Evolutionary conservation across 129 eudicot genomes (phyloP).

Genomic region (Gnaphalium uliginosum): DNA sequence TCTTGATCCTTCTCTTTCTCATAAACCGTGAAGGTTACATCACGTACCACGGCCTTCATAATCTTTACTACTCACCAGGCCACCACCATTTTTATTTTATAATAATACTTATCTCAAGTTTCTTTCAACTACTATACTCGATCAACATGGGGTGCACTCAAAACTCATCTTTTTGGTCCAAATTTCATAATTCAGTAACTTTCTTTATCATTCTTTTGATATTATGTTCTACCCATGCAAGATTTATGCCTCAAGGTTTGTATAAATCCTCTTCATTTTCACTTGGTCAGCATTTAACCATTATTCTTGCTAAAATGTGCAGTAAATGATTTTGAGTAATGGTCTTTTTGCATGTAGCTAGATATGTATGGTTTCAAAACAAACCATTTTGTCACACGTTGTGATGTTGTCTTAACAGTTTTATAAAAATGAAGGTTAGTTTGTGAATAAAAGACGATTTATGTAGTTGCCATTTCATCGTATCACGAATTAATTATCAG

Average conservation of each 20-base stretch:
- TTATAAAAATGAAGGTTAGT: not conserved
- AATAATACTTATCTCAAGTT: not conserved
- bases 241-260: slow-evolving; percentile 22
- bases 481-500: not conserved
- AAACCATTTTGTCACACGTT: too few species aligned
- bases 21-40: slow-evolving; percentile 13
- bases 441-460: not conserved
- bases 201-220: slow-evolving; percentile 2
- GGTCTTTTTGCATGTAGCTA: not conserved
- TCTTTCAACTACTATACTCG: not conserved
- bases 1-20: slow-evolving; percentile 24
- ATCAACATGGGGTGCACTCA: slow-evolving; percentile 11
- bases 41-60: slow-evolving; percentile 2
- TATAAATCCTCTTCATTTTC: not conserved
- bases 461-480: not conserved
- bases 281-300: not conserved
- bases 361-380: too few species aligned
- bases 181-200: not conserved
- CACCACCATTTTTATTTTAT: not conserved
- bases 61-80: not conserved
- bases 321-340: not conserved
- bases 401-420: not conserved
- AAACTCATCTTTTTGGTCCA: not conserved
- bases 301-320: not conserved
- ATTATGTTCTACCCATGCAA: slow-evolving; percentile 9